Evolutionary conservation across 2,329 filamentous ascomycete species (phyloP), one percentile per base, ranked within the genome.

Genomic region (Zymoseptoria crescenta): DNA sequence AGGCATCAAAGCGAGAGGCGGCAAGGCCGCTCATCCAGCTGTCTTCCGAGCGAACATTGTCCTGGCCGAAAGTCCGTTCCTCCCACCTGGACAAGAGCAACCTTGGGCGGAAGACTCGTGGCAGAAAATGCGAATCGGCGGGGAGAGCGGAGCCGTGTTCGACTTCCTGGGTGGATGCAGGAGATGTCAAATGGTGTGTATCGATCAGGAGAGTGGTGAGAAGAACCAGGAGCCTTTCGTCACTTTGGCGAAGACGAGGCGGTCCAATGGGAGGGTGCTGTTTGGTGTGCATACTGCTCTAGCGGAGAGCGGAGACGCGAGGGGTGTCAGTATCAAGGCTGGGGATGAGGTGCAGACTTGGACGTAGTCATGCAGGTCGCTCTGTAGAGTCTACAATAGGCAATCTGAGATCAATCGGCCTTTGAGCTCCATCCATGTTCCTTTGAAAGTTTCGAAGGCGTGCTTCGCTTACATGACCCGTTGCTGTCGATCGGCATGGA

Each of bases 131-230:
- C 79, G 75, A 8, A 87, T 96, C 59, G 88, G 87, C 1, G 59
- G 54, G 8, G 53, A 54, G 5, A 53, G 49, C 9, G 66, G 73
- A 69, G 80, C 86, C 59, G 73, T 75, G 8, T 88, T 90, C 67
- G 80, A 87, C 62, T 83, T 95, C 68, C 76, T 97, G 4, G 93
- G 92, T 0, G 83, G 88, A 2, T 99, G 94, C 69, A 83, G 91
- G 61, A 80, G 94, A 60, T 99, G 94, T 67, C 91, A 96, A 72
- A 97, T 99, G 92, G 87, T 99, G 8, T 96, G 93, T 71, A 84
- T 97, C 52, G 87, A 99, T 69, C 94, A 96, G 72, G 79, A 85
- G 52, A 96, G 87, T 10, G 91, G 86, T 0, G 80, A 85, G 63
- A 88, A 85, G 72, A 84, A 86, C 63, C 85, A 91, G 63, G 94